Conservation (phyloP, 306 rosid species). For the Arachis stenosperma region DNA sequence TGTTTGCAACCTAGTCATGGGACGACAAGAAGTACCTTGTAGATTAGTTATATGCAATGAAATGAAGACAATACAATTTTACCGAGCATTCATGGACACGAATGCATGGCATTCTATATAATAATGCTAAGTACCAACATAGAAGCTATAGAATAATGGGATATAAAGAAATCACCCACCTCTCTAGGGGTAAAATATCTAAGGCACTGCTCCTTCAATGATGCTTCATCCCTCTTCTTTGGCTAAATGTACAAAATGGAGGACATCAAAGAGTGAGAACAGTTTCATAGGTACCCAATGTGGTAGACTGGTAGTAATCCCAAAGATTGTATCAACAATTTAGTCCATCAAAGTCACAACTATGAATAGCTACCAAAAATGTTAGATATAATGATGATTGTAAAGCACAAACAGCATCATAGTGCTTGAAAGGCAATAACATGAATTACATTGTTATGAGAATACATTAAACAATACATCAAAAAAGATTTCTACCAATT, state of each 20-base stretch:
- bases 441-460: neutral
- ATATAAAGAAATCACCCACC: constrained; percentile 51
- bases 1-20: constrained; percentile 71
- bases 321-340: constrained; percentile 17
- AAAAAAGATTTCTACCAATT: constrained; percentile 1
- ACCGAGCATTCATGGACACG: constrained; percentile 12
- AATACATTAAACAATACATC: constrained; percentile 15
- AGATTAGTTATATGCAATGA: constrained; percentile 34
- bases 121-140: too few species aligned
- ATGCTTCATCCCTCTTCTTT: constrained; percentile 65
- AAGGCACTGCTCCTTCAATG: constrained; percentile 75
- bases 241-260: constrained; percentile 55
- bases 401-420: too few species aligned
- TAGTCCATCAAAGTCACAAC: constrained; percentile 19
- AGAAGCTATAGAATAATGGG: constrained; percentile 10
- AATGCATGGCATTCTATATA: constrained; percentile 12
- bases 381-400: too few species aligned
- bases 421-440: too few species aligned
- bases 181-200: constrained; percentile 87
- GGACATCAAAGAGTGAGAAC: constrained; percentile 17
- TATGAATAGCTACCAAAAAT: neutral
- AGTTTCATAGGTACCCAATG: neutral
- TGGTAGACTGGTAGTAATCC: neutral
- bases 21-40: constrained; percentile 6
- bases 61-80: neutral